Evolutionary conservation across 73 alveolate species (phyloP), one percentile per base, ranked within the genome.

Genomic region (Stentor coeruleus): DNA sequence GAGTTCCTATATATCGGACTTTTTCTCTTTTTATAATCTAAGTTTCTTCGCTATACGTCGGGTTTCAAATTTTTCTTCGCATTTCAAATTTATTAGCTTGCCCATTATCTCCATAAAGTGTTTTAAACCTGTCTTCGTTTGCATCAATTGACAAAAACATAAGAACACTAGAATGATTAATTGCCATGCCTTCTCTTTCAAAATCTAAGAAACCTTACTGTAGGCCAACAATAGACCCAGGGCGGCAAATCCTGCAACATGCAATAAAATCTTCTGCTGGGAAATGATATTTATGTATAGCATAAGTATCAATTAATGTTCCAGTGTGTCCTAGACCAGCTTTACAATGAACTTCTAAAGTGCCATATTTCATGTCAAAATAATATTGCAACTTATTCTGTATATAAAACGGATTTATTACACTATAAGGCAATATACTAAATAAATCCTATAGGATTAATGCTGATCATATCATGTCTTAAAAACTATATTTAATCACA

Each of bases 331-430:
- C 98, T 26, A 93, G 89, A 3, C 98, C 98, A 28, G 96, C 96
- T 87, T 92, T 90, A 82, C 99, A 96, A 86, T 96, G 99, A 35
- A 96, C 96, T 58, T 99, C 99, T n/a, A 96, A 92, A 3, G 92
- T 98, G 80, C 92, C 87, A 76, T 90, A 85, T 60, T 90, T 96
- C 39, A 85, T 90, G 59, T 95, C 98, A 15, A 85, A n/a, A n/a
- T n/a, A n/a, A n/a, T n/a, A n/a, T n/a, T n/a, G n/a, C n/a, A n/a
- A n/a, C n/a, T n/a, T n/a, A n/a, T n/a, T n/a, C n/a, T n/a, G n/a
- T n/a, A n/a, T n/a, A n/a, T n/a, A n/a, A n/a, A n/a, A n/a, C n/a
- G n/a, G n/a, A n/a, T n/a, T n/a, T n/a, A n/a, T n/a, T n/a, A n/a
- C n/a, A n/a, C n/a, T n/a, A n/a, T n/a, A n/a, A n/a, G n/a, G n/a